Evolutionary conservation across 352 stramenopile species (phyloP), one percentile per base, ranked within the genome.

Genomic region (Blastocystis sp.): DNA sequence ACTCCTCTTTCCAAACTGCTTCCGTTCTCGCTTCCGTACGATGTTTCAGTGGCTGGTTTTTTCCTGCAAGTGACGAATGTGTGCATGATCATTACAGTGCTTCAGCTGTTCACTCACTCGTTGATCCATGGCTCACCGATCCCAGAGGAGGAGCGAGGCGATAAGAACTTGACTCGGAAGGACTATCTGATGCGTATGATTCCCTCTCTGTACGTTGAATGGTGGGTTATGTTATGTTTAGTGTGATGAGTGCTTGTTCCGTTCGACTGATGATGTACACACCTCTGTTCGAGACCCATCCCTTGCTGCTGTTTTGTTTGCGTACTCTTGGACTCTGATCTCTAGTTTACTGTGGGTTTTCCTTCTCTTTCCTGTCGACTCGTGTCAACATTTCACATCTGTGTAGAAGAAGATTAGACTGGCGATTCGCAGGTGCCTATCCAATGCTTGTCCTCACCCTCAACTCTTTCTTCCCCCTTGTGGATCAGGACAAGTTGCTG

Each of bases 351-450:
- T 89, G 78, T 24, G 78, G 78, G 20, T 41, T 89, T 11, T 63
- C 78, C n/a, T 78, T 78, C 30, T 89, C 78, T 24, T 89, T 89
- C 78, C 66, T 89, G 24, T 89, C 78, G 1, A 89, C 78, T 16
- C 78, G 56, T 13, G 53, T 79, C 16, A 89, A 89, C 26, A 65
- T 89, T 4, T 54, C 55, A 3, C 78, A 89, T 41, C 41, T 89
- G n/a, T 89, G 78, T 43, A 37, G 78, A 41, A 34, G 78, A 18
- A n/a, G 30, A n/a, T 18, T 89, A 13, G 66, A 43, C 37, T 89
- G 78, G 78, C 34, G 78, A 1, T 89, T 89, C 18, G 66, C 43
- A 37, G 78, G 78, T 9, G 30, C 66, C 20, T 89, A 65, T 45
- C 53, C 53, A 24, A 76, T 89, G 13, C 20, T 89, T 30, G 8